A percentile compares a stretch with the other conserved stretches of the same genome.
phyloP scores from a whole-genome alignment of 2,329 filamentous ascomycete species.

The Xylariaceae sp. region DNA sequence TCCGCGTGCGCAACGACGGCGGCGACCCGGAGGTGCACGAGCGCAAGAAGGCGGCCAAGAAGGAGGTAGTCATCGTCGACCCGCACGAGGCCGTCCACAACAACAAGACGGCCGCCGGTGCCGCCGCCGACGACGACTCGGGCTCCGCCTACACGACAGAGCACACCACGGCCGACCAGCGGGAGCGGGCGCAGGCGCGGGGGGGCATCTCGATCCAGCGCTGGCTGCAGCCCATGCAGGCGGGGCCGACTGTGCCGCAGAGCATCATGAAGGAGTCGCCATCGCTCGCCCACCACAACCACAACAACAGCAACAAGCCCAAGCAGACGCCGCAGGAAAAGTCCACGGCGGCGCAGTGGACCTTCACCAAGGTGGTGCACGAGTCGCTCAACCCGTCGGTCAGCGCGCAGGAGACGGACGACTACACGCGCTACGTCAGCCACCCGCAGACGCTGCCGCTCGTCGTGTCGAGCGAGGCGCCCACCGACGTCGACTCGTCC shows the following conservation, averaged over 20 bases:
- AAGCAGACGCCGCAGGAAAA: constrained; percentile 63
- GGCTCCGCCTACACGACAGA: constrained; percentile 29
- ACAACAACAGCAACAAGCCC: constrained; percentile 28
- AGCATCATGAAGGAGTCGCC: constrained; percentile 49
- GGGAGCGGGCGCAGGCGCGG: too few species aligned
- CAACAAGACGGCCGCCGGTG: too few species aligned
- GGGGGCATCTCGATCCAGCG: constrained; percentile 52
- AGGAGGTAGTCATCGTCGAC: constrained; percentile 63
- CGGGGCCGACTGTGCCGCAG: constrained; percentile 27
- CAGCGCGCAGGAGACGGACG: constrained; percentile 65
- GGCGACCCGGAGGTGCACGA: constrained; percentile 51
- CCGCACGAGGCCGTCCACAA: constrained; percentile 36
- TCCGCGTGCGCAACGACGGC: constrained; percentile 64
- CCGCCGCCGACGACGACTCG: constrained; percentile 35
- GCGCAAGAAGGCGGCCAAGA: constrained; percentile 52
- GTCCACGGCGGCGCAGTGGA: constrained; percentile 77
- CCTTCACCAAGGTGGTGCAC: constrained; percentile 75
- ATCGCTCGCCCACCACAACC: constrained; percentile 20
- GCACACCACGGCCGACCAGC: constrained; percentile 23
- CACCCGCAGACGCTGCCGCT: constrained; percentile 87
- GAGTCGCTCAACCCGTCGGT: constrained; percentile 83
- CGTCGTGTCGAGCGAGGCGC: constrained; percentile 62
- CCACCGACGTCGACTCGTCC: constrained; percentile 45
- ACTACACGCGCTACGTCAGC: constrained; percentile 81
- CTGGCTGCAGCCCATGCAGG: constrained; percentile 48